Base-by-base conservation (phyloP, 225 moss, liverwort and hornwort species). In the Physcomitrium patens region DNA sequence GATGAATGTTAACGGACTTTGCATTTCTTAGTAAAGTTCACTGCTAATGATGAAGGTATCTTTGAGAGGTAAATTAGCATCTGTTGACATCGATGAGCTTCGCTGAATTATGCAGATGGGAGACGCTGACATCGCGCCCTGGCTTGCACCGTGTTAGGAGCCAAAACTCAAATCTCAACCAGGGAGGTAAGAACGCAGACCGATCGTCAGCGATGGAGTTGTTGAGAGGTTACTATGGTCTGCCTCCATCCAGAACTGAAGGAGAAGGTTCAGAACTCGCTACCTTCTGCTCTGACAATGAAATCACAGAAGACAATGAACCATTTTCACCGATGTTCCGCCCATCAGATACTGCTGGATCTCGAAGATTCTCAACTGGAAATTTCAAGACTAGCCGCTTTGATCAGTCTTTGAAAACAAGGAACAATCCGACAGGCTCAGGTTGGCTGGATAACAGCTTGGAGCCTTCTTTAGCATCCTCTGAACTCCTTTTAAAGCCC, bases 131-230 rank as follows among this genome's bases (percentile, higher is more conserved):
- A 12, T 22, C 54, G 45, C 50, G 23, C n/a, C 41, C 48, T 51
- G 63, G 70, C 12, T 24, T 63, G 57, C 82, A 74, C 37, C 73
- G 48, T 48, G 60, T 48, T 15, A 63, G 82, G 24, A 69, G 63
- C 58, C 68, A 67, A 42, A 68, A 77, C 15, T 77, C 64, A 55
- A 51, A 54, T 58, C 42, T 73, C 13, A 77, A 66, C 28, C 49
- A 62, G 75, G 72, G 58, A 47, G 57, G 49, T 49, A 91, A 85
- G 56, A 87, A 86, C 67, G 71, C 84, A 76, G 76, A 85, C 10
- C 66, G 83, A 43, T 87, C 87, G 65, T 89, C 93, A 66, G 91
- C 93, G 23, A 91, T 93, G 93, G 93, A 91, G 22, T 81, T 93
- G 52, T 77, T 93, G 75, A 79, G 84, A 66, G 93, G 93, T 11